Conservation (phyloP, 352 stramenopile species). For the Globisporangium irregulare region DNA sequence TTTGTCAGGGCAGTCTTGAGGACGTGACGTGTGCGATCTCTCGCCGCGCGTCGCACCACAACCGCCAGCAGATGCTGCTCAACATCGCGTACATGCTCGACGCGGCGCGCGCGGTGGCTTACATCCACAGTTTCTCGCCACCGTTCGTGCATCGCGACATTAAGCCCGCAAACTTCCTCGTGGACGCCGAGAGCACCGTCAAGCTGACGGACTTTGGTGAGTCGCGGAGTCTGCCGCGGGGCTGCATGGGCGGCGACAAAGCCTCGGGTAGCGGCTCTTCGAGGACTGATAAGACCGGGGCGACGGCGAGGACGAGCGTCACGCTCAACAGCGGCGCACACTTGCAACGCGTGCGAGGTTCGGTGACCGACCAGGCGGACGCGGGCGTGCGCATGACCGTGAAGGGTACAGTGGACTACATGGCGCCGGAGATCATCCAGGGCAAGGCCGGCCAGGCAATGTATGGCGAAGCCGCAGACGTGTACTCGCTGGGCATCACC, state of each 20-base stretch:
- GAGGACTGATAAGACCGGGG: slow-evolving; percentile 6
- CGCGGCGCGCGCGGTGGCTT: slow-evolving; percentile 57
- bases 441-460: slow-evolving; percentile 39
- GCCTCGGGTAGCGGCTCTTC: background rate
- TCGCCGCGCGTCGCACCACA: slow-evolving; percentile 29
- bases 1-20: slow-evolving; percentile 59
- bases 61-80: slow-evolving; percentile 56
- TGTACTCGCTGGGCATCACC: slow-evolving; percentile 73
- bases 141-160: slow-evolving; percentile 78
- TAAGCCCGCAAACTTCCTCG: slow-evolving; percentile 72
- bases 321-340: slow-evolving; percentile 30
- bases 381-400: slow-evolving; percentile 39
- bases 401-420: slow-evolving; percentile 74
- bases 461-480: slow-evolving; percentile 66
- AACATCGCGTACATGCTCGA: slow-evolving; percentile 66
- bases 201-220: slow-evolving; percentile 79
- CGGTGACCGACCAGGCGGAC: slow-evolving; percentile 11
- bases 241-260: slow-evolving; percentile 29
- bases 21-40: slow-evolving; percentile 44
- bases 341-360: slow-evolving; percentile 28
- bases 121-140: slow-evolving; percentile 71
- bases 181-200: slow-evolving; percentile 54
- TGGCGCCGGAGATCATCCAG: slow-evolving; percentile 79
- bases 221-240: slow-evolving; percentile 43
- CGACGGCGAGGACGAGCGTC: slow-evolving; percentile 30